Conservation (phyloP, 441 rosid genomes). For the Gossypium davidsonii region DNA sequence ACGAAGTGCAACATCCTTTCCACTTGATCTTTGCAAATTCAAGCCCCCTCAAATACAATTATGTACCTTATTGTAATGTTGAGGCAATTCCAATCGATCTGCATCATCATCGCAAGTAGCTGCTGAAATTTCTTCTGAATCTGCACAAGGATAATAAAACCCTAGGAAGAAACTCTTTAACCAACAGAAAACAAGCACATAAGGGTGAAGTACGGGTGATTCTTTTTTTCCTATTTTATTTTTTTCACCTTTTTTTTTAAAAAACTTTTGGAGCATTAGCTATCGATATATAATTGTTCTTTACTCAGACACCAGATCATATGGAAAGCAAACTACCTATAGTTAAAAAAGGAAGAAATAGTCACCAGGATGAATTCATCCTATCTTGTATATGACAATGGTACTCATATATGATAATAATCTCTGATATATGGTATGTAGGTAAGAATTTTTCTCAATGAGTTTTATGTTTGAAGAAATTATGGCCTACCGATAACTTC, state of each 20-base stretch:
- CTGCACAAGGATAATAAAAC: conserved; percentile 36
- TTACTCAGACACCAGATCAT: background rate
- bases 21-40: background rate
- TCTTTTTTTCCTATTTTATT: background rate
- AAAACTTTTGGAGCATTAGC: too few species aligned
- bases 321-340: background rate
- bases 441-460: background rate
- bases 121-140: conserved; percentile 48
- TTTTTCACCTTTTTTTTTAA: background rate
- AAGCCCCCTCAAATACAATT: conserved; percentile 1
- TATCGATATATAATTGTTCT: background rate
- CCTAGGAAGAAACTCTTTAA: background rate
- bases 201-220: background rate
- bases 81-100: conserved; percentile 48
- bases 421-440: background rate
- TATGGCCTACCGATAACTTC: conserved; percentile 57
- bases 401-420: background rate
- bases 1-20: background rate
- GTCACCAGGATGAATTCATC: background rate
- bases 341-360: background rate
- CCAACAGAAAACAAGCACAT: background rate
- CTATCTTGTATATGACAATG: background rate
- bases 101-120: conserved; percentile 58
- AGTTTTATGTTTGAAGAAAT: conserved; percentile 5
- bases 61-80: conserved; percentile 57